A percentile compares a stretch with the other conserved stretches of the same genome.
These are phyloP conservation scores for Aphanomyces astaci DNA, from an alignment of 352 stramenopile species.

Conservation along the genomic window DNA sequence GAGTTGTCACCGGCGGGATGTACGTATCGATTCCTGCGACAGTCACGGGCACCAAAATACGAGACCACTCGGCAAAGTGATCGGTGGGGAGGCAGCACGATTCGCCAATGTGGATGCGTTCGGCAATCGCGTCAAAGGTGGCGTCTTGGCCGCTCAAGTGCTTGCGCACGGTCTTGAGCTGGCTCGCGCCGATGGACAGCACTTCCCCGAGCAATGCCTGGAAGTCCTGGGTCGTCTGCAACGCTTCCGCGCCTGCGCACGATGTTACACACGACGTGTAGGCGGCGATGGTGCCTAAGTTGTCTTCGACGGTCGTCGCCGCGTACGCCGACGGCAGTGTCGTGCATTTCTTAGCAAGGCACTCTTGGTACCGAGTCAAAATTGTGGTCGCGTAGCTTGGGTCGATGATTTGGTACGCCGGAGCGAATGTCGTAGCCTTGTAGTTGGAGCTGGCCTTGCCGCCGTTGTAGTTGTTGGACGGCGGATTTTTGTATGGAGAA, in stretches of 20 bases:
- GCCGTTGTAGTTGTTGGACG: not conserved
- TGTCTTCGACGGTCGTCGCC: not conserved
- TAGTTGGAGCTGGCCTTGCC: not conserved
- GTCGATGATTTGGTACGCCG: constrained; percentile 22
- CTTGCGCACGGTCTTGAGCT: constrained; percentile 1
- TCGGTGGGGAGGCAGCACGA: constrained; percentile 19
- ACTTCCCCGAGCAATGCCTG: constrained; percentile 13
- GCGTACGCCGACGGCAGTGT: constrained; percentile 4
- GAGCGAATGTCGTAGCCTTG: constrained; percentile 5
- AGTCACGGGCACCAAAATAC: constrained; percentile 9
- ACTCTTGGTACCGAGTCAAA: constrained; percentile 14
- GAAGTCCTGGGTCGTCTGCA: constrained; percentile 18
- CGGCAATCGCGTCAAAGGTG: constrained; percentile 9
- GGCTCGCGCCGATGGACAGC: constrained; percentile 3
- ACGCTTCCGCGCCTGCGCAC: constrained; percentile 10
- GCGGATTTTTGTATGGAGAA: not conserved
- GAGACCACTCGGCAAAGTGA: constrained; percentile 19
- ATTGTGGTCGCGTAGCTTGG: constrained; percentile 7
- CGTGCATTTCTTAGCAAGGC: constrained; percentile 7
- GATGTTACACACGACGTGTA: constrained; percentile 23
- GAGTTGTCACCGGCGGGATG: too few relatives aligned
- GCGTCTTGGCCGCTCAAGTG: constrained; percentile 12
- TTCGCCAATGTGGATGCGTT: constrained; percentile 22
- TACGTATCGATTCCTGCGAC: not conserved
- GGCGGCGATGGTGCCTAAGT: constrained; percentile 6